A percentile compares a stretch with the other conserved stretches of the same genome.
These are phyloP conservation scores for Wickerhamomyces chambardii DNA, from an alignment of 805 yeast species.

Conservation along the genomic window DNA sequence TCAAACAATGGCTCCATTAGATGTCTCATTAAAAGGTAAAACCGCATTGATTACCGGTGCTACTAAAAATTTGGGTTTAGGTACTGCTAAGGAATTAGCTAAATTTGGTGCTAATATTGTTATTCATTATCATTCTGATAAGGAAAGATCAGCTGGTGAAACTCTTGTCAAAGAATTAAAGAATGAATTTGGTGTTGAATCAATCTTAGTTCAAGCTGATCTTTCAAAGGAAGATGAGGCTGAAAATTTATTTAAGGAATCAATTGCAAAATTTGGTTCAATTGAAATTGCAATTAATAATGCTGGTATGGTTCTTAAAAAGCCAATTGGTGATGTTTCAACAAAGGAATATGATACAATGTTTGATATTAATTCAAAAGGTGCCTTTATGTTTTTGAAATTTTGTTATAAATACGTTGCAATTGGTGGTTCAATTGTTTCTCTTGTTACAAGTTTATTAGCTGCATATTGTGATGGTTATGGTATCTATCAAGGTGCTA, in stretches of 20 bases:
- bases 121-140: constrained; percentile 43
- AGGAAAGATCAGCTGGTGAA: constrained; percentile 27
- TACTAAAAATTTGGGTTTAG: constrained; percentile 49
- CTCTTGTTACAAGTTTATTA: constrained; percentile 52
- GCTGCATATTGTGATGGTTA: constrained; percentile 56
- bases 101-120: constrained; percentile 42
- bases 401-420: constrained; percentile 43
- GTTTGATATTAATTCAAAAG: constrained; percentile 45
- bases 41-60: constrained; percentile 53
- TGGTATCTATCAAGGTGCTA: constrained; percentile 46
- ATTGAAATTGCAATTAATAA: constrained; percentile 60
- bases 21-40: constrained; percentile 30
- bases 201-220: constrained; percentile 14
- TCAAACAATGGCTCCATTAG: constrained; percentile 9
- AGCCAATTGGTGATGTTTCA: constrained; percentile 42
- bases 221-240: constrained; percentile 27
- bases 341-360: constrained; percentile 45
- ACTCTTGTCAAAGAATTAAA: constrained; percentile 27
- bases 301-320: constrained; percentile 60
- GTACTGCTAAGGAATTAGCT: constrained; percentile 46
- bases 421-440: constrained; percentile 44
- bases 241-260: constrained; percentile 34
- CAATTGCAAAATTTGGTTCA: constrained; percentile 34
- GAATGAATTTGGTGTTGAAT: constrained; percentile 28
- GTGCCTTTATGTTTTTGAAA: constrained; percentile 53